A percentile compares a stretch with the other conserved stretches of the same genome.
Evolutionary conservation across 164 flowering plant genomes (phyloP).

Genomic region (Dillenia suffruticosa): DNA sequence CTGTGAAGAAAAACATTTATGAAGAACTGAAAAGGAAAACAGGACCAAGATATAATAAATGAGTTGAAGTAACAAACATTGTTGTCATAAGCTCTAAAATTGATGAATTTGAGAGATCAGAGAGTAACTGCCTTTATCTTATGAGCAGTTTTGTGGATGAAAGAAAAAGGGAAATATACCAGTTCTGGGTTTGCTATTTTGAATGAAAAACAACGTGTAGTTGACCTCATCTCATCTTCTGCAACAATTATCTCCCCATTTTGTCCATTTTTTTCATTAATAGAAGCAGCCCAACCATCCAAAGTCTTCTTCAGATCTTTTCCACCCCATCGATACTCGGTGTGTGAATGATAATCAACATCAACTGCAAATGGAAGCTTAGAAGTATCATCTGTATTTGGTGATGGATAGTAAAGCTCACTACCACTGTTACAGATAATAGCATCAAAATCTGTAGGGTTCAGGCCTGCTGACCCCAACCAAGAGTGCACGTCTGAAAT

Average conservation of each 20-base stretch:
- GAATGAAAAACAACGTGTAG: constrained; percentile 71
- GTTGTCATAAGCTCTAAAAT: too few relatives aligned
- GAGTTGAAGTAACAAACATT: too few relatives aligned
- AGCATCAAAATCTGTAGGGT: constrained; percentile 75
- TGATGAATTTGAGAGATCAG: too few relatives aligned
- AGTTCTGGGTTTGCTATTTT: constrained; percentile 48
- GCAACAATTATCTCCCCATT: constrained; percentile 42
- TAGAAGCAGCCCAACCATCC: constrained; percentile 76
- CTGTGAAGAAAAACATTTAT: constrained; percentile 26
- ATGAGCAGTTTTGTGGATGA: too few relatives aligned
- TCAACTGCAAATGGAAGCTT: constrained; percentile 58
- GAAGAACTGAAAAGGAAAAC: too few relatives aligned
- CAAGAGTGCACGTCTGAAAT: constrained; percentile 66
- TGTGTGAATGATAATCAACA: constrained; percentile 78
- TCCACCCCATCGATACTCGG: constrained; percentile 96
- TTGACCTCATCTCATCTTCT: constrained; percentile 53
- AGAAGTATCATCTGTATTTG: constrained; percentile 45
- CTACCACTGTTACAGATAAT: constrained; percentile 95
- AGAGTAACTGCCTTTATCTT: too few relatives aligned
- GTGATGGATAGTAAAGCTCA: constrained; percentile 76
- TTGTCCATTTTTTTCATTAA: constrained; percentile 47
- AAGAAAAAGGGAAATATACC: constrained; percentile 32
- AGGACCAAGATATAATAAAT: too few relatives aligned
- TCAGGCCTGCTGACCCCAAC: constrained; percentile 54
- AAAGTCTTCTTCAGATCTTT: constrained; percentile 83